phyloP scores from a whole-genome alignment of 306 rosid genomes.

The Vachellia collinsii region DNA sequence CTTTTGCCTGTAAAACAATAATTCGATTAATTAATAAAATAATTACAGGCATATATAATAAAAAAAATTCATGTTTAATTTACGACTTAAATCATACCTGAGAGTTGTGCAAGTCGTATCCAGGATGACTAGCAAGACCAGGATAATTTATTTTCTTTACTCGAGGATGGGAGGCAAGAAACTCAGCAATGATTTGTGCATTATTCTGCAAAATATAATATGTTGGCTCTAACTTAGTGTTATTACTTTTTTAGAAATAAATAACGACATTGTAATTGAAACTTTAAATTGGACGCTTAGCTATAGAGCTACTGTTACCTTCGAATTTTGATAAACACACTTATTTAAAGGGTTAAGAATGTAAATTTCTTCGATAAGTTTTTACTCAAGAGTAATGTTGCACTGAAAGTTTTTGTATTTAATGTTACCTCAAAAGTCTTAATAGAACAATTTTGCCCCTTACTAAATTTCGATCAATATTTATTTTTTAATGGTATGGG shows the following conservation, averaged over 20 bases:
- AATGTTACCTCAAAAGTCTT: too few species aligned
- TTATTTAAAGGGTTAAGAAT: background rate
- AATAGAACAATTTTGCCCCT: too few species aligned
- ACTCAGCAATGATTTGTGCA: constrained; percentile 93
- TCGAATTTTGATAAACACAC: too few species aligned
- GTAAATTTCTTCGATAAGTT: too few species aligned
- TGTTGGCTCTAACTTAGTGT: background rate
- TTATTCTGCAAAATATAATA: constrained; percentile 59
- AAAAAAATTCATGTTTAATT: constrained; percentile 9
- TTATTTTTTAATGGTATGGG: too few species aligned
- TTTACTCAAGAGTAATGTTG: too few species aligned
- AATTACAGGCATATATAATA: background rate
- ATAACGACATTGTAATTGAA: too few species aligned
- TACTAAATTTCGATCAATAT: too few species aligned
- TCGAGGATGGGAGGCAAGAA: constrained; percentile 76
- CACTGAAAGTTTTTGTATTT: too few species aligned
- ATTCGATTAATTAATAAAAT: constrained; percentile 26
- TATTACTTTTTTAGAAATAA: too few species aligned
- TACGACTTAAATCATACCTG: constrained; percentile 55
- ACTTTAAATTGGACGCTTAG: background rate
- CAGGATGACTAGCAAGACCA: constrained; percentile 78
- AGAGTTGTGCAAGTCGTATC: constrained; percentile 73
- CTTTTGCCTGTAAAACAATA: constrained; percentile 70
- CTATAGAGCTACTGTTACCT: background rate
- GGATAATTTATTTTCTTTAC: constrained; percentile 78